Conservation (phyloP, 2,329 filamentous ascomycete species). For the Claviceps sp. region DNA sequence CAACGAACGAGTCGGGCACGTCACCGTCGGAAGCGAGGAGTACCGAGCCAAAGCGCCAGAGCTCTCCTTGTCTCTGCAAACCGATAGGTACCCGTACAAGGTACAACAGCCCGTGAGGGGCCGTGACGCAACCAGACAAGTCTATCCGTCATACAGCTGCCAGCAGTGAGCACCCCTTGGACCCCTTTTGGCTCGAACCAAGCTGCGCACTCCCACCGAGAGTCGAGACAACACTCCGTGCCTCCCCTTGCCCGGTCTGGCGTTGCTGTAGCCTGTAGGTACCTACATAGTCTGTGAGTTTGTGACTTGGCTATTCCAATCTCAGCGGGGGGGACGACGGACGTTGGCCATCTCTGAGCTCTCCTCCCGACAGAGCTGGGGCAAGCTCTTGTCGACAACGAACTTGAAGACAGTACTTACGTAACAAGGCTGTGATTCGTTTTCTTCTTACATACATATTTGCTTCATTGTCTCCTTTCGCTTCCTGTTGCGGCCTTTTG, state of each 20-base stretch:
- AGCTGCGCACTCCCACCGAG: not conserved
- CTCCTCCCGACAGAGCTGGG: too few relatives aligned
- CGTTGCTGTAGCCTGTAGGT: not conserved
- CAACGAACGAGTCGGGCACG: not conserved
- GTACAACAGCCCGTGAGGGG: not conserved
- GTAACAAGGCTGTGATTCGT: too few relatives aligned
- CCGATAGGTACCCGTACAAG: not conserved
- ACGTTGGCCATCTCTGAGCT: not conserved
- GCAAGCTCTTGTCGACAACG: too few relatives aligned
- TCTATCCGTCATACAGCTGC: too few relatives aligned
- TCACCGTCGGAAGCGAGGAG: slow-evolving; percentile 1
- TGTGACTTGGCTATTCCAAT: slow-evolving; percentile 3
- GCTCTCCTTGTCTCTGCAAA: not conserved
- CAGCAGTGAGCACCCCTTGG: not conserved
- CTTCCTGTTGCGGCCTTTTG: too few relatives aligned
- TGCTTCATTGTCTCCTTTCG: too few relatives aligned
- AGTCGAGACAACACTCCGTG: not conserved
- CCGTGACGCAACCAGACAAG: not conserved
- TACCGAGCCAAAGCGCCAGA: not conserved
- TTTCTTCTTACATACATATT: too few relatives aligned
- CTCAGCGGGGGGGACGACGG: too few relatives aligned
- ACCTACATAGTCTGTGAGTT: not conserved
- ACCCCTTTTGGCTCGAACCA: too few relatives aligned
- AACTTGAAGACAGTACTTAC: too few relatives aligned
- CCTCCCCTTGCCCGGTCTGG: not conserved